A percentile compares a stretch with the other conserved stretches of the same genome.
phyloP scores from a whole-genome alignment of 2,329 filamentous ascomycete genomes.

The Aureobasidium melanogenum region DNA sequence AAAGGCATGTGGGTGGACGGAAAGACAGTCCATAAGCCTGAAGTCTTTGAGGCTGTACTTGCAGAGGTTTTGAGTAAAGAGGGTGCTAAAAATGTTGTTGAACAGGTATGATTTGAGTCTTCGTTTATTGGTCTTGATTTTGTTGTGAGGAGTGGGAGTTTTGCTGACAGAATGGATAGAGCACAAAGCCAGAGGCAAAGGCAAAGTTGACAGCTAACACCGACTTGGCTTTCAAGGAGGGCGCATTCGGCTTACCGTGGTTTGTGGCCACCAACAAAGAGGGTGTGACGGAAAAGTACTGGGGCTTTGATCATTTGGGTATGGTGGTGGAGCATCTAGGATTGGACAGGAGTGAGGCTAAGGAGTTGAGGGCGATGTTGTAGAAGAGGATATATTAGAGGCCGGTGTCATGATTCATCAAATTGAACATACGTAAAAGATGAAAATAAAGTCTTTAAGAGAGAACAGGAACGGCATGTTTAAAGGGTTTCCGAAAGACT shows the following conservation, averaged over 20 bases:
- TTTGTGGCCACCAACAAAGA: slow-evolving; percentile 46
- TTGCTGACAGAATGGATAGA: not conserved
- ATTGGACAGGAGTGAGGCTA: slow-evolving; percentile 33
- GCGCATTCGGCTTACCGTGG: slow-evolving; percentile 55
- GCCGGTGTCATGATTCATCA: not conserved
- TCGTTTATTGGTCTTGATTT: not conserved
- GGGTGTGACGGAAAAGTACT: slow-evolving; percentile 47
- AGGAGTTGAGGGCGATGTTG: slow-evolving; percentile 32
- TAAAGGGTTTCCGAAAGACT: not conserved
- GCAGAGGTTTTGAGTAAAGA: slow-evolving; percentile 36
- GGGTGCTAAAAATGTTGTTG: slow-evolving; percentile 33
- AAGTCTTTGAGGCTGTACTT: slow-evolving; percentile 38
- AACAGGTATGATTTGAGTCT: slow-evolving; percentile 26
- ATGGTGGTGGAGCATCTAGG: slow-evolving; percentile 45
- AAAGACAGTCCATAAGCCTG: slow-evolving; percentile 36
- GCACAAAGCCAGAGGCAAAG: slow-evolving; percentile 35
- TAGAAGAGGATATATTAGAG: slow-evolving; percentile 12
- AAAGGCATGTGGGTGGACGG: slow-evolving; percentile 44
- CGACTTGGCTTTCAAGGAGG: slow-evolving; percentile 41
- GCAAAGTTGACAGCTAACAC: slow-evolving; percentile 40
- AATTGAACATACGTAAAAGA: not conserved
- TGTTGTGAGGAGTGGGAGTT: not conserved
- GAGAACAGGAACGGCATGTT: not conserved
- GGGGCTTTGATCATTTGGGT: slow-evolving; percentile 53
- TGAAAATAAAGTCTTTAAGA: too few species aligned